phyloP scores from a whole-genome alignment of 169 alveolate species.

The Eimeria falciformis region DNA sequence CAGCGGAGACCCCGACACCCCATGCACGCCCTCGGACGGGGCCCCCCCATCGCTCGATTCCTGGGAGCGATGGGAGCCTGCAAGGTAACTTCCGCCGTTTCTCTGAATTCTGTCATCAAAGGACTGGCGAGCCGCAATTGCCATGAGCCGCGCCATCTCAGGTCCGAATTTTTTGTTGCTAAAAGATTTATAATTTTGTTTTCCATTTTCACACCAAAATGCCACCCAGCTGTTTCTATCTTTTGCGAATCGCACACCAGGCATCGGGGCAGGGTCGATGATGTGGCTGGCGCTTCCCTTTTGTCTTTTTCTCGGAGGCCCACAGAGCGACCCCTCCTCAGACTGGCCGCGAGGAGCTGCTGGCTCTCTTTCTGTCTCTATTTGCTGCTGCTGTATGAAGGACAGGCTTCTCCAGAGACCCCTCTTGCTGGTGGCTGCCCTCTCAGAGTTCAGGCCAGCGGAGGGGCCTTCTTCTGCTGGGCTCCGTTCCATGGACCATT shows the following conservation, averaged over 20 bases:
- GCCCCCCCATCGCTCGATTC: neutral
- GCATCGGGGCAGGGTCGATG: constrained; percentile 64
- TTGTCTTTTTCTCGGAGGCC: neutral
- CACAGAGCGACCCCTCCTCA: neutral
- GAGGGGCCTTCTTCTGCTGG: neutral
- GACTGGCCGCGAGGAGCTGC: neutral
- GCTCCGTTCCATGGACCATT: neutral
- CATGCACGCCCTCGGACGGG: neutral
- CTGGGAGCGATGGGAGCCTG: constrained; percentile 1
- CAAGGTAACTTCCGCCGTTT: constrained; percentile 8
- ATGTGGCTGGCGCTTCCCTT: neutral
- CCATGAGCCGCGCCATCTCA: constrained; percentile 70
- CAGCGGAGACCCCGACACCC: neutral
- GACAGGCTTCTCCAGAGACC: neutral
- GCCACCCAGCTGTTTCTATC: constrained; percentile 78
- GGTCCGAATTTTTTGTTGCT: constrained; percentile 77
- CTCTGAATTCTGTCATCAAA: constrained; percentile 48
- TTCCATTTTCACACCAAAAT: constrained; percentile 75
- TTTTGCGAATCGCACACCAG: constrained; percentile 74
- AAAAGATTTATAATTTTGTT: constrained; percentile 68
- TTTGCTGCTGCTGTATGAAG: neutral
- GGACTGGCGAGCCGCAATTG: constrained; percentile 71
- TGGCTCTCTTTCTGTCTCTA: neutral
- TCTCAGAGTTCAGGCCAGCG: neutral
- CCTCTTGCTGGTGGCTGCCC: neutral